phyloP scores from a whole-genome alignment of 2,329 filamentous ascomycete species.

The Endothia cerciana region DNA sequence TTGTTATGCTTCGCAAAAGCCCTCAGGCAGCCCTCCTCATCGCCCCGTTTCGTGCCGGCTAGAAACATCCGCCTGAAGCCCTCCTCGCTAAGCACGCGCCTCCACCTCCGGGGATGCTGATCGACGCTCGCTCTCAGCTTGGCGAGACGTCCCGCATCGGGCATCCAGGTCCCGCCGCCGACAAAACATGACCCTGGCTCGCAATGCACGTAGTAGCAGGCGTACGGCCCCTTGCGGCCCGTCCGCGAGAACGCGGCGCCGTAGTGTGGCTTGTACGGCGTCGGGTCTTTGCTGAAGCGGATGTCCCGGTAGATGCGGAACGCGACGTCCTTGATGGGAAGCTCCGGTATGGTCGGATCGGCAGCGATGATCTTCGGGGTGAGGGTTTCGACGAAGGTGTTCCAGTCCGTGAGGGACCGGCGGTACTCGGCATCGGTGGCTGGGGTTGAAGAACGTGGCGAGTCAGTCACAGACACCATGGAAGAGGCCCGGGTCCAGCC shows the following conservation, averaged over 20 bases:
- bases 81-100: constrained; percentile 65
- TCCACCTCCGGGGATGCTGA: constrained; percentile 70
- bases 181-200: constrained; percentile 74
- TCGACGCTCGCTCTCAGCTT: constrained; percentile 77
- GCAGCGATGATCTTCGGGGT: constrained; percentile 70
- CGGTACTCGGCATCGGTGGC: constrained; percentile 82
- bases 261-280: constrained; percentile 89
- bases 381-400: constrained; percentile 74
- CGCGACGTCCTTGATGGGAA: constrained; percentile 83
- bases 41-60: constrained; percentile 54
- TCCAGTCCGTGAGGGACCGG: constrained; percentile 78
- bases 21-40: constrained; percentile 61
- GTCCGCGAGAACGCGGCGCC: constrained; percentile 87
- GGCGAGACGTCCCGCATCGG: constrained; percentile 67
- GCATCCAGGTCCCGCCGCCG: constrained; percentile 82
- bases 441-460: constrained; percentile 39
- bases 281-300: constrained; percentile 81
- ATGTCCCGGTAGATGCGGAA: constrained; percentile 89
- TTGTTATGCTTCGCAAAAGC: constrained; percentile 74
- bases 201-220: constrained; percentile 85
- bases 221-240: constrained; percentile 84
- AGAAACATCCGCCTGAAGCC: constrained; percentile 69
- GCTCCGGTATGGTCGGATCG: constrained; percentile 83
- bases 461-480: constrained; percentile 5
- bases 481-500: no score